Evolutionary conservation across 2,329 filamentous ascomycete species (phyloP).

Genomic region (Sporothrix mexicana): DNA sequence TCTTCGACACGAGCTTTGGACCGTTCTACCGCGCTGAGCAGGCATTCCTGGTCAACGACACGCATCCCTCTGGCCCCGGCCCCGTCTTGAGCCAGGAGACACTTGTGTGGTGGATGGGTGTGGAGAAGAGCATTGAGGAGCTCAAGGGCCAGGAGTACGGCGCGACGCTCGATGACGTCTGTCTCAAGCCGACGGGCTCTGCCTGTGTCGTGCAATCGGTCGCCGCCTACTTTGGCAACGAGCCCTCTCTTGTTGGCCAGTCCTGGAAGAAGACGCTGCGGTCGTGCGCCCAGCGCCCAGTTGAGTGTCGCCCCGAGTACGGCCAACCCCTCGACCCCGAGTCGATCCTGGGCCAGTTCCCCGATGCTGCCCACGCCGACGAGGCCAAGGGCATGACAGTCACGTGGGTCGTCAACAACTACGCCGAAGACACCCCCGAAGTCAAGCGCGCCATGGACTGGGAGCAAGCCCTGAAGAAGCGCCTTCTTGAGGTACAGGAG

Average conservation of each 20-base stretch:
- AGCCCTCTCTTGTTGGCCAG: conserved; percentile 65
- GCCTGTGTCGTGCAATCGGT: conserved; percentile 93
- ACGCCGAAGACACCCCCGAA: conserved; percentile 72
- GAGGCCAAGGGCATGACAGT: conserved; percentile 82
- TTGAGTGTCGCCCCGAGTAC: conserved; percentile 85
- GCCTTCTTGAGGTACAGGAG: conserved; percentile 76
- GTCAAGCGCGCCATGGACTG: conserved; percentile 83
- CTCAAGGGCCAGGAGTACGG: conserved; percentile 73
- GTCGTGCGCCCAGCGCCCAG: conserved; percentile 78
- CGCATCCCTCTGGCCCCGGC: conserved; percentile 63
- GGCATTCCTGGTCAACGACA: conserved; percentile 91
- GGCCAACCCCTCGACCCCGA: conserved; percentile 85
- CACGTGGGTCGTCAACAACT: conserved; percentile 94
- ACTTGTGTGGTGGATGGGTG: conserved; percentile 89
- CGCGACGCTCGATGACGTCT: conserved; percentile 79
- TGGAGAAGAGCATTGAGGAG: conserved; percentile 77
- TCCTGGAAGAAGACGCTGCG: conserved; percentile 75
- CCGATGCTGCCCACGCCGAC: conserved; percentile 66
- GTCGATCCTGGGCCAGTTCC: conserved; percentile 84
- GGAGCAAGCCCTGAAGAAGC: conserved; percentile 77
- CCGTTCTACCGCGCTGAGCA: conserved; percentile 96
- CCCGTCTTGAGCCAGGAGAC: conserved; percentile 89
- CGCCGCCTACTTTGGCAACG: conserved; percentile 82
- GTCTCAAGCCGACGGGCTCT: conserved; percentile 89
- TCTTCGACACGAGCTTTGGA: conserved; percentile 92